Evolutionary conservation across 768 basidiomycete genomes (phyloP), one percentile per base, ranked within the genome.

Genomic region (Psilocybe cubensis): DNA sequence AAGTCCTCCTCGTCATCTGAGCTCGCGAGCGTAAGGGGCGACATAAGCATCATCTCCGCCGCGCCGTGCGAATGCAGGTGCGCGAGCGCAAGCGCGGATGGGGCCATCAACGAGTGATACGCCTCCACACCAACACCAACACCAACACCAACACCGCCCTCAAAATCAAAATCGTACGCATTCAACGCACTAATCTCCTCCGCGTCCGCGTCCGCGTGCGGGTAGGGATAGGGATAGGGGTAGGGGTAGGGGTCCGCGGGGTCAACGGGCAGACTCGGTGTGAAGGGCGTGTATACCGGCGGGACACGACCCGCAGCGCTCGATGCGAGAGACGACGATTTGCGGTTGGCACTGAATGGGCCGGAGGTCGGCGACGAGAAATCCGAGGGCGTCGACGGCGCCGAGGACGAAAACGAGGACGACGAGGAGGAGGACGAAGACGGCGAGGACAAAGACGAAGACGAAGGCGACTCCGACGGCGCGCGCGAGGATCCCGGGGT

Each of bases 201-300:
- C n/a, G n/a, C n/a, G n/a, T n/a, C n/a, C n/a, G n/a, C n/a, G n/a
- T n/a, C n/a, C n/a, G n/a, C n/a, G n/a, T n/a, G n/a, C n/a, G 55
- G 42, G 23, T 64, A 54, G 11, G n/a, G n/a, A n/a, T n/a, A n/a
- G n/a, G n/a, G n/a, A n/a, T n/a, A n/a, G n/a, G n/a, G n/a, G n/a
- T n/a, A n/a, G n/a, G 55, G 42, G 23, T 64, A 54, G 11, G 64
- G 60, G 47, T 63, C 50, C 2, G 59, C 49, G 17, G 65, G 64
- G 28, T 68, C 66, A 35, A 64, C 52, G 10, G 64, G 63, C 3
- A 60, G 49, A 24, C 48, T 56, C 0, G 67, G 65, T 0, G 63
- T 68, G 56, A 68, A 68, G 1, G 68, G 66, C 3, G 66, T 66
- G 54, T 68, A 66, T 0, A 65, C 62, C 1, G 60, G 63, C 9